A percentile compares a stretch with the other conserved stretches of the same genome.
These are phyloP conservation scores for Echria macrotheca DNA, from an alignment of 495 filamentous ascomycete genomes.

Conservation along the genomic window DNA sequence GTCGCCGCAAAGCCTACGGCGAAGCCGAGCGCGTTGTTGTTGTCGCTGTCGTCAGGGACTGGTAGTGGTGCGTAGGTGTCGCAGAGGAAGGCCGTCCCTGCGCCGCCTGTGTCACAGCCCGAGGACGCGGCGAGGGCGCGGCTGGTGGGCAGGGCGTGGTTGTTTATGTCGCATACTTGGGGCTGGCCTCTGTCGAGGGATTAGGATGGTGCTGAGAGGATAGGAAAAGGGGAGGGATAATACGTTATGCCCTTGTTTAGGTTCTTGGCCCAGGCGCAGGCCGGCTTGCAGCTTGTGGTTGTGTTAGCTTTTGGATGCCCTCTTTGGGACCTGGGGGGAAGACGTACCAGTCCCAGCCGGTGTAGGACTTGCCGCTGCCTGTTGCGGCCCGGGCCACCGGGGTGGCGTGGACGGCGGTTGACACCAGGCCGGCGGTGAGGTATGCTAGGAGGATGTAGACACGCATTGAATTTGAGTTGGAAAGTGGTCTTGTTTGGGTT, in stretches of 20 bases:
- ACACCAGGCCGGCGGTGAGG: no score
- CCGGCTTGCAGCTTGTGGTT: slow-evolving; percentile 18
- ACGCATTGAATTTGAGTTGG: no score
- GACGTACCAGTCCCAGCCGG: slow-evolving; percentile 18
- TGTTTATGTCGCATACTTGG: slow-evolving; percentile 8
- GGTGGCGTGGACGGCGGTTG: no score
- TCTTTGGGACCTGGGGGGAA: neutral
- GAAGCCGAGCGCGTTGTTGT: slow-evolving; percentile 8
- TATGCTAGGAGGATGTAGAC: no score
- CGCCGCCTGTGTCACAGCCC: neutral
- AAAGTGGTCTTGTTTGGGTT: no score
- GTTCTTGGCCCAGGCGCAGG: slow-evolving; percentile 15
- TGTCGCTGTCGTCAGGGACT: no score
- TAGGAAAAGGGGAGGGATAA: no score
- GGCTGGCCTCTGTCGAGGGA: slow-evolving; percentile 7
- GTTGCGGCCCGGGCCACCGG: neutral
- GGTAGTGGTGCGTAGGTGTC: slow-evolving; percentile 13
- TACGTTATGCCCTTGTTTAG: no score
- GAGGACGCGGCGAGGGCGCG: slow-evolving; percentile 3
- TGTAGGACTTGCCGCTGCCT: slow-evolving; percentile 8
- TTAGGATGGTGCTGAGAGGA: no score
- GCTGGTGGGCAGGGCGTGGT: slow-evolving; percentile 6
- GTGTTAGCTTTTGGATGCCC: neutral
- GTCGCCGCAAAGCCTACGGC: slow-evolving; percentile 17
- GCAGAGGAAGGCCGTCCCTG: slow-evolving; percentile 17